Evolutionary conservation across 1,284 basidiomycete species (phyloP).

Genomic region (Salmacisia buchloeana): DNA sequence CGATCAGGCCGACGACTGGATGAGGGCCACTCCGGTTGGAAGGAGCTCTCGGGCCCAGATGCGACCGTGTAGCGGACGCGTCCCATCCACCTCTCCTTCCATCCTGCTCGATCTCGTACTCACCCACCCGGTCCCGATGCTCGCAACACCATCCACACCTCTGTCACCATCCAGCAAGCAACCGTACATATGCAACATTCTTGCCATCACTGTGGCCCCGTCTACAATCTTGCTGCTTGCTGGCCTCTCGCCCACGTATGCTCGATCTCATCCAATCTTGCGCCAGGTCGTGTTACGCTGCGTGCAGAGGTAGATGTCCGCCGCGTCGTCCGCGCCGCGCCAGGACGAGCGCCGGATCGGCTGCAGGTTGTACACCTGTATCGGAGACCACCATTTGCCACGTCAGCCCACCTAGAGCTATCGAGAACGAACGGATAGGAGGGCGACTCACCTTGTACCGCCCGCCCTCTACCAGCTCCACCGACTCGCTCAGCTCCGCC

Average conservation of each 20-base stretch:
- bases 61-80: background rate
- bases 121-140: no score
- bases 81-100: background rate
- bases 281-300: conserved; percentile 61
- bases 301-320: conserved; percentile 64
- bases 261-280: background rate
- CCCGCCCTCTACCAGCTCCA: conserved; percentile 8
- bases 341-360: conserved; percentile 63
- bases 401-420: no score
- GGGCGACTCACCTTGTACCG: conserved; percentile 17
- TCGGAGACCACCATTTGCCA: no score
- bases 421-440: background rate
- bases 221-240: no score
- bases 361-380: conserved; percentile 61
- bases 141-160: no score
- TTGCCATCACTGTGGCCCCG: no score
- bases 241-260: no score
- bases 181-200: no score
- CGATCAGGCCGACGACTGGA: conserved; percentile 22
- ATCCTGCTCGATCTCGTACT: background rate
- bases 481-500: background rate
- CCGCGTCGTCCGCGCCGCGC: conserved; percentile 58
- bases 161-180: no score
- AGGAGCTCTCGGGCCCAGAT: conserved; percentile 22
- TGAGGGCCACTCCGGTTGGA: conserved; percentile 25